Base-by-base conservation (phyloP, 345 rosid species). In the Brassica carinata region DNA sequence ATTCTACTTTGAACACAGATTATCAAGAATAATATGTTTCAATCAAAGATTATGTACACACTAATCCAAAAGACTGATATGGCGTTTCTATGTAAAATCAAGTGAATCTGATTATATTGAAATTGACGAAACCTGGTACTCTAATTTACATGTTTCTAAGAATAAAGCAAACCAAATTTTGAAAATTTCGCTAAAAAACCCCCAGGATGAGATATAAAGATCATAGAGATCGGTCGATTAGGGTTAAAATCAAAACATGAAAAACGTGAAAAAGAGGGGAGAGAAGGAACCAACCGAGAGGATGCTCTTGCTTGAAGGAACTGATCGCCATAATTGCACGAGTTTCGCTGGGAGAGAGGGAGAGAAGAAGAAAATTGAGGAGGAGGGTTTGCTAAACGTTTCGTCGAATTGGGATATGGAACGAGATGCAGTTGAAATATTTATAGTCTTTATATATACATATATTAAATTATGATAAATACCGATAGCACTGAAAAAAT, bases 241-340 rank as follows among this genome's bases (percentile, higher is more conserved):
- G 63, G 55, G 43, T 53, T n/a, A 13, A 17, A 7, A 77, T 74
- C 64, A 48, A 36, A 67, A 30, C 34, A 8, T 29, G 19, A 65
- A 2, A 65, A 64, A 23, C 5, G 26, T 15, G 36, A 0, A 3
- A 33, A 84, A 62, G 5, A 31, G 30, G 78, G 63, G 14, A 36
- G 8, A 26, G 72, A 0, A 17, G 57, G 76, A 23, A 80, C 87
- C 43, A 79, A 92, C 99, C 99, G 57, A 95, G 93, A 36, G 99
- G 98, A 61, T 93, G 97, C 78, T 95, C 99, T 85, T 86, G 79
- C 88, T 95, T 91, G 88, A 93, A 95, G 40, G 90, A 90, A 84
- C 89, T 90, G 71, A 81, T 89, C 10, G 96, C 91, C 99, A 95
- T 94, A 71, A 4, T 33, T 31, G 31, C 27, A 40, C 8, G 45